These are phyloP conservation scores for Pythium oligandrum DNA, from an alignment of 352 stramenopile species.

Conservation along the genomic window DNA sequence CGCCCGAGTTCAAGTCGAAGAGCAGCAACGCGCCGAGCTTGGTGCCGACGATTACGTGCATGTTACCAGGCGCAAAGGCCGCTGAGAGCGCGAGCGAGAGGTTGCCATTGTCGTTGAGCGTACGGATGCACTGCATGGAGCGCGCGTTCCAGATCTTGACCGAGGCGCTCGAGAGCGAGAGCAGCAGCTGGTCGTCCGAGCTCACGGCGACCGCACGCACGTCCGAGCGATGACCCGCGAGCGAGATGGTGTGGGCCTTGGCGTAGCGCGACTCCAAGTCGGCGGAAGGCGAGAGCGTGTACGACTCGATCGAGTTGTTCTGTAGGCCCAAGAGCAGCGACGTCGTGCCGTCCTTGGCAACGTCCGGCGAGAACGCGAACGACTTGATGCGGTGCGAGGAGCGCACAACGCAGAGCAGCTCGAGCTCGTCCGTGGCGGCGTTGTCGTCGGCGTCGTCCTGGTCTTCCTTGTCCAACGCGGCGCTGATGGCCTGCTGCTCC, in stretches of 20 bases:
- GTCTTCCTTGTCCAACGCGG: slow-evolving; percentile 21
- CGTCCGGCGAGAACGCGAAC: slow-evolving; percentile 81
- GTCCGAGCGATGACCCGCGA: slow-evolving; percentile 90
- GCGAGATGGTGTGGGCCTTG: slow-evolving; percentile 61
- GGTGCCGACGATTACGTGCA: slow-evolving; percentile 95
- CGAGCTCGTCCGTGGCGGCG: slow-evolving; percentile 77
- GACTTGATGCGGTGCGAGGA: slow-evolving; percentile 84
- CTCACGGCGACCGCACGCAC: slow-evolving; percentile 86
- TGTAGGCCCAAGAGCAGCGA: slow-evolving; percentile 85
- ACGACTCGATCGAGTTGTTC: slow-evolving; percentile 91
- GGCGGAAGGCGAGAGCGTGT: slow-evolving; percentile 53
- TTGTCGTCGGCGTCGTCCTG: slow-evolving; percentile 55
- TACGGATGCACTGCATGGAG: slow-evolving; percentile 90
- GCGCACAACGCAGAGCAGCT: slow-evolving; percentile 82
- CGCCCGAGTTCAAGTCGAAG: slow-evolving; percentile 94
- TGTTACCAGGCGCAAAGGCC: slow-evolving; percentile 95
- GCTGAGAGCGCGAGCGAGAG: slow-evolving; percentile 89
- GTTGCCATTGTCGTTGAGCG: slow-evolving; percentile 48
- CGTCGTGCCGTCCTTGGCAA: slow-evolving; percentile 76
- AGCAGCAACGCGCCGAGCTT: slow-evolving; percentile 94
- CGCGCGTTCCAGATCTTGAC: slow-evolving; percentile 93
- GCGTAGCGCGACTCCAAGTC: slow-evolving; percentile 66
- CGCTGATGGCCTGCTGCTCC: slow-evolving; percentile 26
- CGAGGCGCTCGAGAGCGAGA: slow-evolving; percentile 77
- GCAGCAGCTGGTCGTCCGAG: slow-evolving; percentile 87